A percentile compares a stretch with the other conserved stretches of the same genome.
phyloP scores from a whole-genome alignment of 2,329 filamentous ascomycete genomes.

The Macrophomina tecta region DNA sequence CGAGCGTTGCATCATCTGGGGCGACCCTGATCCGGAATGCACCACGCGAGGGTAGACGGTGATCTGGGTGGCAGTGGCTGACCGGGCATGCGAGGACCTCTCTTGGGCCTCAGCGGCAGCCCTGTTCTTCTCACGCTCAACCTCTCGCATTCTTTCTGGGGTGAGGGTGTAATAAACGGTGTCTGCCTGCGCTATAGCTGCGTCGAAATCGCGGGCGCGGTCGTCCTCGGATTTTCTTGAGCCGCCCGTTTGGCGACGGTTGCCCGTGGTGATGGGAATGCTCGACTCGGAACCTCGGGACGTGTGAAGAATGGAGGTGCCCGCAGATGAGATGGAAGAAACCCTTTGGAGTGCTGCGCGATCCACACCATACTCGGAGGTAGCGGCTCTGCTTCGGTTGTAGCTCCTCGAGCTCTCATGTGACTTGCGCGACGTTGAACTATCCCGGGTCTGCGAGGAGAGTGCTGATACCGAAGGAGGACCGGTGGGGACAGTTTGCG shows the following conservation, averaged over 20 bases:
- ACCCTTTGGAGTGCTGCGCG: constrained; percentile 41
- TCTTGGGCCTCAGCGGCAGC: constrained; percentile 15
- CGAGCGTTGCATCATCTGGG: constrained; percentile 11
- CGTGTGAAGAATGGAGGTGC: constrained; percentile 41
- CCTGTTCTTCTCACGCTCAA: constrained; percentile 39
- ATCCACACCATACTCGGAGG: constrained; percentile 37
- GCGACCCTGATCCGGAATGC: constrained; percentile 37
- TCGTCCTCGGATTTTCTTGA: constrained; percentile 47
- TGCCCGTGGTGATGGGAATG: constrained; percentile 21
- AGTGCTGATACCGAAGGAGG: constrained; percentile 18
- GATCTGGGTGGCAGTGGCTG: constrained; percentile 6
- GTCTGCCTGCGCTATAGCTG: constrained; percentile 53
- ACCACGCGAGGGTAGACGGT: constrained; percentile 42
- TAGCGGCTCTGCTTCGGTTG: constrained; percentile 15
- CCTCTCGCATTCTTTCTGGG: constrained; percentile 53
- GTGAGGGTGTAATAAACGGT: constrained; percentile 59
- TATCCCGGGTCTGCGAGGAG: constrained; percentile 22
- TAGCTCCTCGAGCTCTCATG: constrained; percentile 18
- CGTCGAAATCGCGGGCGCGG: constrained; percentile 53
- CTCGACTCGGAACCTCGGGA: constrained; percentile 43
- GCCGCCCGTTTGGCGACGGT: constrained; percentile 31
- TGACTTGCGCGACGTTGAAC: constrained; percentile 4
- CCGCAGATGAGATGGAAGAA: constrained; percentile 43
- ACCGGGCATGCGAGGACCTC: constrained; percentile 4
- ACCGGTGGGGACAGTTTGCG: constrained; percentile 5